Evolutionary conservation across 208 protist species (phyloP), one percentile per base, ranked within the genome.

Genomic region (Willaertia magna): DNA sequence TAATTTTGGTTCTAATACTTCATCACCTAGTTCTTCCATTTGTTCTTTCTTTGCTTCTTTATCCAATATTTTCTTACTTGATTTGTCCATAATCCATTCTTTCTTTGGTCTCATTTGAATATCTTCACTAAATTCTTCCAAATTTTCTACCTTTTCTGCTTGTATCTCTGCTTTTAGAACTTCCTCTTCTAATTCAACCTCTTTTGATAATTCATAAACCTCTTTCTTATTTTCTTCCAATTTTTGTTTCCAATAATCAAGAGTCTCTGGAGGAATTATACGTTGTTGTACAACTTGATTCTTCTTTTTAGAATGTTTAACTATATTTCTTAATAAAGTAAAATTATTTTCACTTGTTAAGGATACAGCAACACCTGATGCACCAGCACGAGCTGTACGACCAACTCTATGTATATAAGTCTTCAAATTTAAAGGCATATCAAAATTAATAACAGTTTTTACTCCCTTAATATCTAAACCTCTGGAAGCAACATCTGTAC

Each of bases 341-440:
- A 43, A 6, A 43, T 52, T 44, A 34, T 34, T n/a, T 67, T 85
- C 83, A 49, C 46, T n/a, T 22, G 7, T 44, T 18, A 85, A 20
- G 0, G 46, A 59, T n/a, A 61, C 47, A 52, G 49, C 22, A 74
- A 40, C 22, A 59, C 83, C 83, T 59, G 22, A 43, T 44, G 49
- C 40, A 18, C 89, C 91, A 43, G 82, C 86, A 75, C 92, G 49
- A 20, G 92, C 92, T 52, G 89, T 92, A 51, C 92, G 43, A 18
- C 92, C 92, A 11, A 93, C 91, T 34, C 92, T 44, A 84, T 94
- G 92, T 51, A 94, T 79, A 44, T 94, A 94, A 9, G 82, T 82
- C 14, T 89, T 84, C 26, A 85, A 44, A n/a, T 51, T 81, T 11
- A 34, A 4, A 67, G 90, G 91, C 46, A 93, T 82, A 9, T 90